A percentile compares a stretch with the other conserved stretches of the same genome.
These are phyloP conservation scores for Ceratocystis colombiana DNA, from an alignment of 2,329 filamentous ascomycete species.

Conservation along the genomic window DNA sequence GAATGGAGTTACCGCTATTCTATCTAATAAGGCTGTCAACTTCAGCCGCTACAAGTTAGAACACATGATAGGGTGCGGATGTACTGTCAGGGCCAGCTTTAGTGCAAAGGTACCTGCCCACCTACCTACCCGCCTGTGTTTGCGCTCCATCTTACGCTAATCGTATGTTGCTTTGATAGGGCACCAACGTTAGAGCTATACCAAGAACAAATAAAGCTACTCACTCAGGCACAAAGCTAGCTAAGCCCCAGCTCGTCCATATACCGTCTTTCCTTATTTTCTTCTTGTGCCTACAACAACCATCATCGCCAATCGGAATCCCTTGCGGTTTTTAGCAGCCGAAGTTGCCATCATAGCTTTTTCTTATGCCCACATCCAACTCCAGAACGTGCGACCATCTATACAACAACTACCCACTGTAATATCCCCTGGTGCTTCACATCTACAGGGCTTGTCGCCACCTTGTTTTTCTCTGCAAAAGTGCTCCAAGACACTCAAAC, in stretches of 20 bases:
- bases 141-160: neutral
- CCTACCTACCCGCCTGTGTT: neutral
- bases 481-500: neutral
- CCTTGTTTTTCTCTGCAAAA: neutral
- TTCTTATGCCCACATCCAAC: too few species aligned
- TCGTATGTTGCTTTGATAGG: neutral
- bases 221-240: too few species aligned
- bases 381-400: neutral
- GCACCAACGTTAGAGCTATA: neutral
- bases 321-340: too few species aligned
- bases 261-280: too few species aligned
- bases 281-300: too few species aligned
- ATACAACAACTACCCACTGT: neutral
- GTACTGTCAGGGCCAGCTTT: neutral
- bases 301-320: too few species aligned
- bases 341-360: too few species aligned
- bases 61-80: too few species aligned
- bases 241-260: too few species aligned
- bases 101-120: neutral
- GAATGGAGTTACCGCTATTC: too few species aligned
- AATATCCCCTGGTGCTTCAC: neutral
- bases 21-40: too few species aligned
- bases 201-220: neutral
- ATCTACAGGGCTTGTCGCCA: slow-evolving; percentile 3
- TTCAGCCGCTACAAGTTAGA: too few species aligned